Evolutionary conservation across 345 rosid genomes (phyloP).

Genomic region (Euclidium syriacum): DNA sequence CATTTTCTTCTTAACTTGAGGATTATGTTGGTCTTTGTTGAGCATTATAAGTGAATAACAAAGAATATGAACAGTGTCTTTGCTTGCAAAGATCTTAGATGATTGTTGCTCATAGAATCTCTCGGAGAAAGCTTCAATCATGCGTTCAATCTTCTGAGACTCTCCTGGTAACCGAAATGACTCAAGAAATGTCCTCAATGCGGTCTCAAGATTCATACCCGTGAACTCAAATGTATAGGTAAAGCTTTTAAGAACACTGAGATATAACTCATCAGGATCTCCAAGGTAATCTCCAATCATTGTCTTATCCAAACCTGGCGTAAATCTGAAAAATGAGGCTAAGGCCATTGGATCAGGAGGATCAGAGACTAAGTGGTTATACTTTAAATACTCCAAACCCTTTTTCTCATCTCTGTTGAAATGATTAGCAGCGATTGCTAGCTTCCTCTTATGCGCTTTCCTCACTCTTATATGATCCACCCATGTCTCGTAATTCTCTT

Average conservation of each 20-base stretch:
- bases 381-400: constrained; percentile 76
- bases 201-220: constrained; percentile 78
- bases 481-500: constrained; percentile 58
- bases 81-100: constrained; percentile 56
- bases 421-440: constrained; percentile 65
- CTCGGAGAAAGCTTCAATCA: constrained; percentile 79
- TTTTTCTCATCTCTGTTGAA: constrained; percentile 75
- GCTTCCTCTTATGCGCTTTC: constrained; percentile 73
- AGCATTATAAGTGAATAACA: constrained; percentile 96
- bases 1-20: constrained; percentile 91
- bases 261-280: constrained; percentile 74
- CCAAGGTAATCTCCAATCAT: constrained; percentile 86
- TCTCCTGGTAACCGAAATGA: constrained; percentile 87
- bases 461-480: constrained; percentile 55
- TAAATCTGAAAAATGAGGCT: constrained; percentile 70
- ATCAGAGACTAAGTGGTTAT: constrained; percentile 51
- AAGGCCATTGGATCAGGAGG: constrained; percentile 60
- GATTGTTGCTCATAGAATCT: constrained; percentile 66
- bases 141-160: constrained; percentile 80
- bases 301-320: constrained; percentile 64
- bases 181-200: constrained; percentile 72
- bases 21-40: constrained; percentile 89
- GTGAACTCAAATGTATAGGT: constrained; percentile 66
- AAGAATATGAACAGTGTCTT: constrained; percentile 67
- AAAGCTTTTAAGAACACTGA: constrained; percentile 71